Evolutionary conservation across 805 yeast species (phyloP), one percentile per base, ranked within the genome.

Genomic region (Kluyveromyces wickerhamii): DNA sequence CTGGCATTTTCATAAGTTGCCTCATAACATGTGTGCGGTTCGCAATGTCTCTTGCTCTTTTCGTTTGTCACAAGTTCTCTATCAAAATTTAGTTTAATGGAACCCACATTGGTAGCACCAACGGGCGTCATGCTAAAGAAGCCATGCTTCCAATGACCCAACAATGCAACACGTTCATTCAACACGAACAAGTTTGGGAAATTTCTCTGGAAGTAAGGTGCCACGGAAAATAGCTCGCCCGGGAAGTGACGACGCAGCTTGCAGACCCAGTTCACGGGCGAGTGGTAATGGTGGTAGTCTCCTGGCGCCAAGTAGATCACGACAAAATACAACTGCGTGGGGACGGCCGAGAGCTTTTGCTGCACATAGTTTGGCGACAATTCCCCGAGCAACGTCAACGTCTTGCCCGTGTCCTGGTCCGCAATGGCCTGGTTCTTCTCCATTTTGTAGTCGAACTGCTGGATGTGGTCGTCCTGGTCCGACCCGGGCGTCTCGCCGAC

Each of bases 41-140:
- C 72, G 27, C 72, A 66, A 49, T 64, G 66, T 52, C 40, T 41
- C 26, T 43, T 39, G 33, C 51, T 77, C 29, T 71, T 68, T 21
- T 76, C 78, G 57, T 92, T 92, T 10, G 99, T 92, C 24, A 79
- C 72, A 51, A 92, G 71, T 51, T 84, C 88, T 61, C 80, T 79
- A 60, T 92, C 99, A 51, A 92, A 92, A 54, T 88, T 86, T 45
- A 92, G 71, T 39, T 81, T 78, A 45, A 92, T 92, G 49, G 94
- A 81, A 5, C 99, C 99, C 20, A 92, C 99, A 61, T 92, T 92
- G 2, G 98, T 92, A 16, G 99, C 99, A 10, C 99, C 99, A 9
- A 92, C 98, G 0, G 99, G 96, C 1, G 95, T 89, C 99, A 92
- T 92, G 44, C 94, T 80, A 64, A 92, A 92, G 50, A 92, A 92